phyloP scores from a whole-genome alignment of 352 stramenopile genomes.

The Globisporangium barbulae region DNA sequence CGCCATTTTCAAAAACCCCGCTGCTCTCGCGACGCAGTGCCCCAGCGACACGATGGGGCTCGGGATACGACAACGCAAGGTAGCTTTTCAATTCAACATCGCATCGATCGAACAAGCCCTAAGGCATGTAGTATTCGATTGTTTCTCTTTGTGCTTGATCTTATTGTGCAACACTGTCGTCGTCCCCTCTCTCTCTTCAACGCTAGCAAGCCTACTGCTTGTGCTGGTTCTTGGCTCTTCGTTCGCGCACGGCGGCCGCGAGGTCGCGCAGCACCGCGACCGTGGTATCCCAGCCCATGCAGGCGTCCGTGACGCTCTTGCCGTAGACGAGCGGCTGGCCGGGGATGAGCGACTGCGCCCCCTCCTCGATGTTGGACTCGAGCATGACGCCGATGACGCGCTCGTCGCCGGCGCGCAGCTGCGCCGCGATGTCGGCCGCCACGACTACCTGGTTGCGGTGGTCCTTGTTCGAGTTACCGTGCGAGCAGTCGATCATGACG shows the following conservation, averaged over 20 bases:
- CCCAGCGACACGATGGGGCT: conserved; percentile 30
- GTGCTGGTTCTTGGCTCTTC: conserved; percentile 48
- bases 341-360: conserved; percentile 70
- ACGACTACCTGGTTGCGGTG: conserved; percentile 85
- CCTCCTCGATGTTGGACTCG: conserved; percentile 86
- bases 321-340: conserved; percentile 82
- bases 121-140: neutral
- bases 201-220: conserved; percentile 7
- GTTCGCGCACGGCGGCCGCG: conserved; percentile 71
- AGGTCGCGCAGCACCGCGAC: conserved; percentile 69
- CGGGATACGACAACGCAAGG: conserved; percentile 57
- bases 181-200: neutral
- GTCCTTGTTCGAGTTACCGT: conserved; percentile 89
- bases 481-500: conserved; percentile 90
- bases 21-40: conserved; percentile 46
- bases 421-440: conserved; percentile 60
- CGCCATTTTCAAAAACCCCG: conserved; percentile 62
- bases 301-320: conserved; percentile 89
- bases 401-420: conserved; percentile 71
- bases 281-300: conserved; percentile 85
- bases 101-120: neutral
- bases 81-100: conserved; percentile 18
- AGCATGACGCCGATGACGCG: conserved; percentile 87
- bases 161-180: neutral
- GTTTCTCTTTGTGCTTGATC: conserved; percentile 10